A percentile compares a stretch with the other conserved stretches of the same genome.
Conservation (phyloP, 805 yeast species). For the Myxozyma monticola region DNA sequence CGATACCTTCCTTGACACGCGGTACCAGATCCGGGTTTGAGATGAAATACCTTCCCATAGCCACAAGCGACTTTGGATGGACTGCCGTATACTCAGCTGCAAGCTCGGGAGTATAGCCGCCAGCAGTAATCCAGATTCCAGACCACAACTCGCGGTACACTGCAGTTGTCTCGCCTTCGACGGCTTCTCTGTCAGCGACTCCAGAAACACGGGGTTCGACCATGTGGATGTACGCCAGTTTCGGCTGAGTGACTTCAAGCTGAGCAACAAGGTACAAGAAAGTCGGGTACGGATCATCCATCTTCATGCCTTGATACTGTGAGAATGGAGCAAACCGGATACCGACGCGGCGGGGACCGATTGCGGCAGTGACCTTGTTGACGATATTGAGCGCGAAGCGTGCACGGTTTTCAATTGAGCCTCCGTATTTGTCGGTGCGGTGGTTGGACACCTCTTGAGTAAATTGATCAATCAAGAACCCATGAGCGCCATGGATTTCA, state of each 20-base stretch:
- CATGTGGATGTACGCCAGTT: constrained; percentile 46
- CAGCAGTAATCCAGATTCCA: constrained; percentile 26
- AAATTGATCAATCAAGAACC: constrained; percentile 54
- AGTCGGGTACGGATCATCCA: constrained; percentile 41
- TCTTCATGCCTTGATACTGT: constrained; percentile 36
- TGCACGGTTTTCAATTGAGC: constrained; percentile 57
- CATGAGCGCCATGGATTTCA: constrained; percentile 66
- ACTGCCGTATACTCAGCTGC: constrained; percentile 6
- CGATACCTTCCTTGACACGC: constrained; percentile 45
- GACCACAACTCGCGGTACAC: constrained; percentile 11
- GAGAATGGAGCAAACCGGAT: constrained; percentile 45
- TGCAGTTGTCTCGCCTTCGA: neutral
- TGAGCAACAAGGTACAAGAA: constrained; percentile 46
- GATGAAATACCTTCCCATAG: constrained; percentile 51
- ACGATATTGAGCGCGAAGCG: constrained; percentile 53
- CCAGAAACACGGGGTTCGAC: constrained; percentile 49
- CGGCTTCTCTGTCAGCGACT: constrained; percentile 12
- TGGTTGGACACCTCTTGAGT: constrained; percentile 47
- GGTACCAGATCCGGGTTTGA: constrained; percentile 57
- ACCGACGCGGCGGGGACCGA: constrained; percentile 48
- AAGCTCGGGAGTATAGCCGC: constrained; percentile 22
- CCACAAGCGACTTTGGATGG: constrained; percentile 36
- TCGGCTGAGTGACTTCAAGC: constrained; percentile 43
- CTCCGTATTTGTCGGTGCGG: constrained; percentile 64
- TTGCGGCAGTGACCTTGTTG: constrained; percentile 50